Conservation (phyloP, 2,329 filamentous ascomycete species). For the Talaromyces sp. region DNA sequence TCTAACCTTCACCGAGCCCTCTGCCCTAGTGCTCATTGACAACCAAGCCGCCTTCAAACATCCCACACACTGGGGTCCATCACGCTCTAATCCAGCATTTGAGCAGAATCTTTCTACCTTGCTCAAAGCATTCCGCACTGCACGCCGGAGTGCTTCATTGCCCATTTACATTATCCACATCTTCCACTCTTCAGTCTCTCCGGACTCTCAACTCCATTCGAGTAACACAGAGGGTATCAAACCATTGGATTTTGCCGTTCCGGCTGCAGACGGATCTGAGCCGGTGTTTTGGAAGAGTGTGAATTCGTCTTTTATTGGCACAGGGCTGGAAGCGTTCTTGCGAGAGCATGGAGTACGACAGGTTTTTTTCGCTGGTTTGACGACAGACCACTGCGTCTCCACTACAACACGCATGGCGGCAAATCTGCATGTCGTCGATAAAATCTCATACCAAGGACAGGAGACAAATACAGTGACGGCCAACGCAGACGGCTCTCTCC, state of each 20-base stretch:
- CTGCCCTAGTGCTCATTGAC: conserved; percentile 49
- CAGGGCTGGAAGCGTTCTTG: conserved; percentile 40
- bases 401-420: conserved; percentile 49
- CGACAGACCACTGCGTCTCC: conserved; percentile 51
- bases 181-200: conserved; percentile 42
- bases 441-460: conserved; percentile 20
- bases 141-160: conserved; percentile 19
- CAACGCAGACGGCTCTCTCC: conserved; percentile 23
- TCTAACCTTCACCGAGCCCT: conserved; percentile 25
- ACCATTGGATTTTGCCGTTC: conserved; percentile 31
- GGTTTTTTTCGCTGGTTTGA: conserved; percentile 44
- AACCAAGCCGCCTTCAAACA: conserved; percentile 45
- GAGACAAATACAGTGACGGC: conserved; percentile 19
- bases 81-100: conserved; percentile 46
- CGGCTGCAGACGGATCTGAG: conserved; percentile 34
- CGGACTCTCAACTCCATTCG: conserved; percentile 38
- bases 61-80: conserved; percentile 39
- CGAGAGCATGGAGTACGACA: conserved; percentile 34
- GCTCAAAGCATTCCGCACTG: conserved; percentile 35
- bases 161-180: conserved; percentile 44
- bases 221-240: conserved; percentile 26
- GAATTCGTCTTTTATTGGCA: conserved; percentile 49
- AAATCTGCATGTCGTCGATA: conserved; percentile 45
- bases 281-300: conserved; percentile 44
- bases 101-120: conserved; percentile 44